Conservation (phyloP, 495 filamentous ascomycete species). For the Talaromyces trachyspermus region DNA sequence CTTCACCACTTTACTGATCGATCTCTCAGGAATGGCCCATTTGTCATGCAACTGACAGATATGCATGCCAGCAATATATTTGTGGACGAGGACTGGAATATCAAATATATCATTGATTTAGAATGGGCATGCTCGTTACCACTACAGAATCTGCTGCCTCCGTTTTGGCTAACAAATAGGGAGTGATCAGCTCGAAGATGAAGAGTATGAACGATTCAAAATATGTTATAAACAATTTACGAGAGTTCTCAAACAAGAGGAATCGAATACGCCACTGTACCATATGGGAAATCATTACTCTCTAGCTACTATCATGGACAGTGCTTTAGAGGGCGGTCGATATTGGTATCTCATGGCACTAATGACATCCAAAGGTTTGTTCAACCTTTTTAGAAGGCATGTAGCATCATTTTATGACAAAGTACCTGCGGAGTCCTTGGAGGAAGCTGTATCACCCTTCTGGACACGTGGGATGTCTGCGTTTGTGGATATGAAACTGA, state of each 20-base stretch:
- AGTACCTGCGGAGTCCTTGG: neutral
- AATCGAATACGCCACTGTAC: neutral
- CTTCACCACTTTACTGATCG: conserved; percentile 15
- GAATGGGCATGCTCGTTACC: conserved; percentile 33
- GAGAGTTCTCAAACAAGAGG: neutral
- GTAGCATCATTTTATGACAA: neutral
- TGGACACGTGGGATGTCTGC: neutral
- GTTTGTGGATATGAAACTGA: neutral
- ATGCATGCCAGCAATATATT: conserved; percentile 29
- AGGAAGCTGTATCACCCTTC: neutral
- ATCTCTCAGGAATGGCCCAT: conserved; percentile 20
- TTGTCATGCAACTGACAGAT: conserved; percentile 19
- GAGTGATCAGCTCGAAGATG: neutral
- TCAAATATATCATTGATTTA: conserved; percentile 25
- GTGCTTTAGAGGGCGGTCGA: neutral
- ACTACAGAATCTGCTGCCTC: conserved; percentile 25
- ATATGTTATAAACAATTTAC: neutral
- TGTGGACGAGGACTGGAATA: conserved; percentile 25
- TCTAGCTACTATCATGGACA: neutral
- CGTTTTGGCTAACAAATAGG: conserved; percentile 26
- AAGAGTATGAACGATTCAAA: neutral
- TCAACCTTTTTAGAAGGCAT: neutral
- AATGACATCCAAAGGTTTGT: neutral
- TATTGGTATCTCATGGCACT: neutral
- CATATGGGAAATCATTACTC: neutral